Base-by-base conservation (phyloP, 2,329 filamentous ascomycete genomes). In the Aspergillus ochraceoroseus region DNA sequence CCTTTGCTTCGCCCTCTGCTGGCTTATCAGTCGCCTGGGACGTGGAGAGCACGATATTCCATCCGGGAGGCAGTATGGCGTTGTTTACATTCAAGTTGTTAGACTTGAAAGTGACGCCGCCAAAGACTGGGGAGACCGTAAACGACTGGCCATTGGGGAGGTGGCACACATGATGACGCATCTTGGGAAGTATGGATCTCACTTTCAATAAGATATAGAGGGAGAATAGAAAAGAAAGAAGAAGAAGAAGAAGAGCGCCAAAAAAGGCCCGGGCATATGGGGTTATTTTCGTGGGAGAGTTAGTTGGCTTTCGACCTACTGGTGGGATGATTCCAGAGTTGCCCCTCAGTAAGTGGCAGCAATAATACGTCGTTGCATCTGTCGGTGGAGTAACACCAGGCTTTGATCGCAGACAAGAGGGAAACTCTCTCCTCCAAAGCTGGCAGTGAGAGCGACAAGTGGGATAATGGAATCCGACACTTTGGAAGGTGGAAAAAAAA, bases 101-200 rank as follows among this genome's bases (percentile, higher is more conserved):
- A 42, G 82, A 79, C 63, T 89, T 92, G 79, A 95, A 95, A 56
- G 83, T 86, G 41, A 92, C 75, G 20, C 90, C 90, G n/a, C 85
- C 87, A 62, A 95, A 95, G 17, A 95, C 87, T 1, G 88, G 85
- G 9, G 80, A 80, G 20, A 94, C 84, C 2, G 82, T 83, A 58
- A 92, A 77, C 49, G 75, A 82, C 67, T 92, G 87, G 57, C 89
- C 90, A 67, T 95, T 94, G 32, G 90, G 90, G 52, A 96, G 73
- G 63, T 84, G 77, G 44, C 62, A 59, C 27, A 44, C 52, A 29
- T 45, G 49, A 45, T 61, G 40, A 29, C 48, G 51, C 58, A 63
- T 62, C 37, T 22, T 48, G 51, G 43, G 20, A 28, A 30, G 14
- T 17, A 3, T 29, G 20, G 17, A 12, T 19, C 15, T n/a, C n/a